A percentile compares a stretch with the other conserved stretches of the same genome.
These are phyloP conservation scores for Penicillium robsamsonii DNA, from an alignment of 495 filamentous ascomycete genomes.

Conservation along the genomic window DNA sequence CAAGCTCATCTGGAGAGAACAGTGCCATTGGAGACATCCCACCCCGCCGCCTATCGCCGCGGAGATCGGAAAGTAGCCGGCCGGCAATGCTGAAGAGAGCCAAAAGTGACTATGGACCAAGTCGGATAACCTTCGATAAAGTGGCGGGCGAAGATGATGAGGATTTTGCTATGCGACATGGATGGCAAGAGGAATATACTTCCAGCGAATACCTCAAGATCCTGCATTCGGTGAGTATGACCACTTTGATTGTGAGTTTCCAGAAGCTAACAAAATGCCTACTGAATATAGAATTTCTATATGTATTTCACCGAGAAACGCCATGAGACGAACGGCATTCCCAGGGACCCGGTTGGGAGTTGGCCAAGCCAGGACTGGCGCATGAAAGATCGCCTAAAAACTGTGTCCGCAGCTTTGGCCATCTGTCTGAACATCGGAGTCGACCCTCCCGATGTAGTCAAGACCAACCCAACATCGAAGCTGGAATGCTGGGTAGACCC, in stretches of 20 bases:
- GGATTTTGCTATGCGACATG: slow-evolving; percentile 58
- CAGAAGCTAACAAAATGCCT: slow-evolving; percentile 14
- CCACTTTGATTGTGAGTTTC: neutral
- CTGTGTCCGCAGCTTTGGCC: slow-evolving; percentile 88
- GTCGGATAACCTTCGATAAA: slow-evolving; percentile 36
- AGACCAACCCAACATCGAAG: slow-evolving; percentile 88
- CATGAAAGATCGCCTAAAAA: slow-evolving; percentile 94
- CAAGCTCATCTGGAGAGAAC: slow-evolving; percentile 38
- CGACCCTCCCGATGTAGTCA: slow-evolving; percentile 92
- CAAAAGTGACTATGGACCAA: slow-evolving; percentile 67
- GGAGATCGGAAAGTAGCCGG: slow-evolving; percentile 41
- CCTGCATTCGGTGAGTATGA: slow-evolving; percentile 53
- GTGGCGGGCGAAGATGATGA: slow-evolving; percentile 42
- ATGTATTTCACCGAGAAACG: slow-evolving; percentile 99
- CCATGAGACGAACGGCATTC: slow-evolving; percentile 93
- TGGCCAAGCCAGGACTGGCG: slow-evolving; percentile 86
- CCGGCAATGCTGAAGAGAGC: slow-evolving; percentile 62
- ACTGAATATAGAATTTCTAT: slow-evolving; percentile 62
- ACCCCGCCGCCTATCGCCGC: slow-evolving; percentile 31
- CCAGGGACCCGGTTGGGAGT: slow-evolving; percentile 59
- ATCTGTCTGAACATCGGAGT: slow-evolving; percentile 97
- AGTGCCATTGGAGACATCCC: slow-evolving; percentile 21
- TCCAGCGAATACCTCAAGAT: slow-evolving; percentile 57
- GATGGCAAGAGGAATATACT: slow-evolving; percentile 61
- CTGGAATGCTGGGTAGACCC: slow-evolving; percentile 98